A percentile compares a stretch with the other conserved stretches of the same genome.
Conservation (phyloP, 2,329 filamentous ascomycete genomes). For the Aspergillus calidoustus region DNA sequence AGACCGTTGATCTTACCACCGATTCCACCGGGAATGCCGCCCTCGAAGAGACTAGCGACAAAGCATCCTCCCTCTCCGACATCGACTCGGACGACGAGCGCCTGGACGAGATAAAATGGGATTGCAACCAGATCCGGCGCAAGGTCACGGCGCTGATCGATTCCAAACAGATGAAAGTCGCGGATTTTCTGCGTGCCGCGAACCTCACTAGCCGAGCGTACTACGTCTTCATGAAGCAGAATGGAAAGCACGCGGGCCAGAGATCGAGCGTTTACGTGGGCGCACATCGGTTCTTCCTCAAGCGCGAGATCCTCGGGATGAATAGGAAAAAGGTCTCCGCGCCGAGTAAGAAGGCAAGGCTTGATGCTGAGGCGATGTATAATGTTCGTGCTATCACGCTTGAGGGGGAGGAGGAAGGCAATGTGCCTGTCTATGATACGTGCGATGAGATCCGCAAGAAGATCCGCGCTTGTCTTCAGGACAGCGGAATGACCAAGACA, state of each 20-base stretch:
- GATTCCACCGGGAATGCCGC: too few relatives aligned
- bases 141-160: constrained; percentile 51
- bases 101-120: constrained; percentile 14
- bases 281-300: constrained; percentile 53
- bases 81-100: constrained; percentile 14
- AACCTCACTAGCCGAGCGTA: constrained; percentile 42
- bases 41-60: too few relatives aligned
- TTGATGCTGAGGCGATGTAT: constrained; percentile 33
- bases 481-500: constrained; percentile 56
- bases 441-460: constrained; percentile 64
- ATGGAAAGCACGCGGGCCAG: constrained; percentile 31
- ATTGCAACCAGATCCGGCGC: constrained; percentile 43
- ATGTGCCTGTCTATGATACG: constrained; percentile 59
- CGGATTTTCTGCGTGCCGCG: constrained; percentile 48
- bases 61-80: background rate
- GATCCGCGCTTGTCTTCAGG: constrained; percentile 56
- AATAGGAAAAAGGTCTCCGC: constrained; percentile 31
- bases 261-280: constrained; percentile 33
- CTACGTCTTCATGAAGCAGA: constrained; percentile 54
- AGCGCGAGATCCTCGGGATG: constrained; percentile 55
- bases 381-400: constrained; percentile 53
- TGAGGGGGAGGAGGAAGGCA: constrained; percentile 52
- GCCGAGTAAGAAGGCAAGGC: constrained; percentile 33
- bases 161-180: constrained; percentile 50
- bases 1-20: too few relatives aligned